These are phyloP conservation scores for Fusarium robinianum DNA, from an alignment of 2,329 filamentous ascomycete genomes.

Conservation along the genomic window DNA sequence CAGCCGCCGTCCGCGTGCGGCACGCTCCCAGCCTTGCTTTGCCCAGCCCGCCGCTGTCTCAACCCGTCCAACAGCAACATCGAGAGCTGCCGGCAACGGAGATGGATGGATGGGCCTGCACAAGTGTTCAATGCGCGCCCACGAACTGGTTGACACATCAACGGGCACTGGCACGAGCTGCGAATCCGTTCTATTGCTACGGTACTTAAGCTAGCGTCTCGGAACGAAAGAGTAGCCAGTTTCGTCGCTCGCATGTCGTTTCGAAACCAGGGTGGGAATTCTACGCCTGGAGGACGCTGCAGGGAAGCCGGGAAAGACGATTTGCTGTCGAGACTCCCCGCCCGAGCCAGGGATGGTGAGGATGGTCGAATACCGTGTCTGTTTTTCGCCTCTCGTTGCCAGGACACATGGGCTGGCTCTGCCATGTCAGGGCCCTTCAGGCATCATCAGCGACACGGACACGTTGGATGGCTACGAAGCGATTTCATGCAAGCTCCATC, in stretches of 20 bases:
- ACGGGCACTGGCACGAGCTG: conserved; percentile 17
- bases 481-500: conserved; percentile 4
- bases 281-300: conserved; percentile 23
- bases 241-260: conserved; percentile 28
- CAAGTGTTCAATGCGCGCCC: too few species aligned
- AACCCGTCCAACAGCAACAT: conserved; percentile 13
- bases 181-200: conserved; percentile 10
- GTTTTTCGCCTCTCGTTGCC: conserved; percentile 25
- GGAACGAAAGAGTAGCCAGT: conserved; percentile 25
- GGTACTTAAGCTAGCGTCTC: conserved; percentile 17
- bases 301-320: too few species aligned
- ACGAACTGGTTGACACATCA: conserved; percentile 31
- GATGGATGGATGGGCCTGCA: conserved; percentile 25
- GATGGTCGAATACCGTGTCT: too few species aligned
- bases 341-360: conserved; percentile 15
- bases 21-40: conserved; percentile 11
- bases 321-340: conserved; percentile 19
- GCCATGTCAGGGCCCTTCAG: conserved; percentile 12
- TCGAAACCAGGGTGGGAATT: conserved; percentile 27
- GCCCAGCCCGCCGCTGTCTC: conserved; percentile 20
- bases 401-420: conserved; percentile 11
- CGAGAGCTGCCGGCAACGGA: conserved; percentile 22
- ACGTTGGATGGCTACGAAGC: conserved; percentile 17
- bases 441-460: conserved; percentile 25
- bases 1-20: conserved; percentile 6